Evolutionary conservation across 306 rosid genomes (phyloP).

Genomic region (Argentina anserina): DNA sequence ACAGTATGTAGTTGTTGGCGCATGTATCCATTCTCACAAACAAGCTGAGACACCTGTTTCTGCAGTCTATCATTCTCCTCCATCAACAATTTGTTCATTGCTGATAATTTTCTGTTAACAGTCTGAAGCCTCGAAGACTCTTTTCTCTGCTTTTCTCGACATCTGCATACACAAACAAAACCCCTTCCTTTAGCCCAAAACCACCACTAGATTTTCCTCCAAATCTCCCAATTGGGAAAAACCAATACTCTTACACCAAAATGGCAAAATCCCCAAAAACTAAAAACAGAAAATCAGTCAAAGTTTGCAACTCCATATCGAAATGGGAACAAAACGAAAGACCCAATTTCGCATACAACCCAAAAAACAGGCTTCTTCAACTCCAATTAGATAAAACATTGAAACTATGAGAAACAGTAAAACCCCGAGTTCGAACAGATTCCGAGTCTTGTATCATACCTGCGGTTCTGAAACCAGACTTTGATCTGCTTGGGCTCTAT

Average conservation of each 20-base stretch:
- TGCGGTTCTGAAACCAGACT: conserved; percentile 98
- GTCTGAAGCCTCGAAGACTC: conserved; percentile 92
- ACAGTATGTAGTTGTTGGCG: conserved; percentile 86
- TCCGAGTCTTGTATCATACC: conserved; percentile 29
- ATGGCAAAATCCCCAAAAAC: not conserved
- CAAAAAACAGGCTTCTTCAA: not conserved
- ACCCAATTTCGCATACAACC: not conserved
- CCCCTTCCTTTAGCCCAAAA: conserved; percentile 5
- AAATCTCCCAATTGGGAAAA: not conserved
- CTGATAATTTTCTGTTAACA: conserved; percentile 77
- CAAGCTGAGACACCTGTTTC: conserved; percentile 95
- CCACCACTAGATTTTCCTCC: not conserved
- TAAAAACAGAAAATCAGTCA: not conserved
- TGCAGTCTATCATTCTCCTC: conserved; percentile 98
- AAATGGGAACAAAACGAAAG: not conserved
- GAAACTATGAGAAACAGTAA: not conserved
- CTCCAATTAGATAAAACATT: not conserved
- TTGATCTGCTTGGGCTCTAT: conserved; percentile 98
- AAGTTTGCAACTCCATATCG: not conserved
- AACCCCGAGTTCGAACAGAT: not conserved
- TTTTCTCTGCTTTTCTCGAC: conserved; percentile 97
- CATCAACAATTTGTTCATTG: conserved; percentile 96
- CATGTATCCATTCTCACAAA: conserved; percentile 92
- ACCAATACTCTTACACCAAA: not conserved
- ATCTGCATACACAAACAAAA: conserved; percentile 44